These are phyloP conservation scores for Carex littledalei DNA, from an alignment of 176 grass and related monocot genomes.

Conservation along the genomic window DNA sequence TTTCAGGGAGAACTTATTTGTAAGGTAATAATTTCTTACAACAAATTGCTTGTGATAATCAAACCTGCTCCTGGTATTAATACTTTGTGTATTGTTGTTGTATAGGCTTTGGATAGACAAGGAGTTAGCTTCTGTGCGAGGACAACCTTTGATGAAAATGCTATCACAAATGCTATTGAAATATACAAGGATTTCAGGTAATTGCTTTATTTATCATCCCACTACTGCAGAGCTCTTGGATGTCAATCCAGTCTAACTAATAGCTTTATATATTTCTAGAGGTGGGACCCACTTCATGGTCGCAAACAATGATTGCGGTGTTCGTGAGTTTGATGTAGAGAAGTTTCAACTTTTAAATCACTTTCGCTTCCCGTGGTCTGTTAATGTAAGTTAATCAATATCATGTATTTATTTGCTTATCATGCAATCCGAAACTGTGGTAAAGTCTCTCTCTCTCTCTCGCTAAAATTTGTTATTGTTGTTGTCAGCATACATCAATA, in stretches of 20 bases:
- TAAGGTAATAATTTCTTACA: slow-evolving; percentile 44
- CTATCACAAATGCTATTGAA: slow-evolving; percentile 89
- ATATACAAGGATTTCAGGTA: slow-evolving; percentile 69
- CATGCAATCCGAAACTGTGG: background rate
- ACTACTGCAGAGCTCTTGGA: background rate
- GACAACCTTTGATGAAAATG: slow-evolving; percentile 81
- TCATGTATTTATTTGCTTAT: background rate
- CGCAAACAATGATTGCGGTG: slow-evolving; percentile 79
- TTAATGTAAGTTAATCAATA: slow-evolving; percentile 60
- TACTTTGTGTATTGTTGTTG: background rate
- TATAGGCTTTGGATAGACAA: slow-evolving; percentile 48
- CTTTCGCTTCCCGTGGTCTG: slow-evolving; percentile 73
- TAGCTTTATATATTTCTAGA: slow-evolving; percentile 31
- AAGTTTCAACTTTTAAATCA: slow-evolving; percentile 77
- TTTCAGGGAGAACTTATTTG: slow-evolving; percentile 93
- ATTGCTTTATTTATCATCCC: background rate
- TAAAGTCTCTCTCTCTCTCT: background rate
- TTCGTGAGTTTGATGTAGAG: slow-evolving; percentile 82
- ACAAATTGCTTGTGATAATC: background rate
- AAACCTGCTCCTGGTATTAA: background rate
- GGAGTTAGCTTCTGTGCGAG: slow-evolving; percentile 70
- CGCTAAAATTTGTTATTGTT: slow-evolving; percentile 3
- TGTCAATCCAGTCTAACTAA: background rate
- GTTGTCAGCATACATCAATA: slow-evolving; percentile 56
- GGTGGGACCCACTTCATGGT: slow-evolving; percentile 61